phyloP scores from a whole-genome alignment of 2,329 filamentous ascomycete genomes.

The Monosporascus ibericus region DNA sequence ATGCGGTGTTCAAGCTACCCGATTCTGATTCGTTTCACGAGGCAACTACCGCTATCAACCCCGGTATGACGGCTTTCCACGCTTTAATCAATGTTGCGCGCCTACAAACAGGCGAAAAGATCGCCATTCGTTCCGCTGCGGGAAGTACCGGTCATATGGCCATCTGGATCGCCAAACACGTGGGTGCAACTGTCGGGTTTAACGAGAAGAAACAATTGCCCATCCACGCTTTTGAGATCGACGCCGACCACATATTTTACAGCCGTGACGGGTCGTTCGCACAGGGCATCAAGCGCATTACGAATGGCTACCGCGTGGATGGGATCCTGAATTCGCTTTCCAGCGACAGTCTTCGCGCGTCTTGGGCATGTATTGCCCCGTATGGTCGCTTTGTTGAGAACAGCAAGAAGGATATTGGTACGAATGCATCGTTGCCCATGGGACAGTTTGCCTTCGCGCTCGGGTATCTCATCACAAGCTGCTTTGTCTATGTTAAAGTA shows the following conservation, averaged over 20 bases:
- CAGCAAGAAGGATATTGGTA: slow-evolving; percentile 26
- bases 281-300: slow-evolving; percentile 10
- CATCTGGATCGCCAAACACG: neutral
- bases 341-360: slow-evolving; percentile 15
- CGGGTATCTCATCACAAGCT: neutral
- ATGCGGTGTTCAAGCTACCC: neutral
- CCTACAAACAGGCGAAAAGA: slow-evolving; percentile 10
- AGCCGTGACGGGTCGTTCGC: slow-evolving; percentile 16
- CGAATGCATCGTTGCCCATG: neutral
- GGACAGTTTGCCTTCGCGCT: neutral
- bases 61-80: slow-evolving; percentile 15
- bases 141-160: slow-evolving; percentile 4
- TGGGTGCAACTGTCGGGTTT: slow-evolving; percentile 16
- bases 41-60: neutral
- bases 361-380: slow-evolving; percentile 34
- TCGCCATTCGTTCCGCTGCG: slow-evolving; percentile 9
- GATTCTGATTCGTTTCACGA: neutral
- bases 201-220: slow-evolving; percentile 18
- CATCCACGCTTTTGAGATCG: slow-evolving; percentile 16
- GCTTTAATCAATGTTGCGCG: slow-evolving; percentile 14
- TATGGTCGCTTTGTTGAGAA: slow-evolving; percentile 37
- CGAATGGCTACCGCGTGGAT: slow-evolving; percentile 16
- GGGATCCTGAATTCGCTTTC: slow-evolving; percentile 17
- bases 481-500: neutral
- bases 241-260: slow-evolving; percentile 18